Evolutionary conservation across 2,329 filamentous ascomycete genomes (phyloP), one percentile per base, ranked within the genome.

Genomic region (Alternaria infectoria): DNA sequence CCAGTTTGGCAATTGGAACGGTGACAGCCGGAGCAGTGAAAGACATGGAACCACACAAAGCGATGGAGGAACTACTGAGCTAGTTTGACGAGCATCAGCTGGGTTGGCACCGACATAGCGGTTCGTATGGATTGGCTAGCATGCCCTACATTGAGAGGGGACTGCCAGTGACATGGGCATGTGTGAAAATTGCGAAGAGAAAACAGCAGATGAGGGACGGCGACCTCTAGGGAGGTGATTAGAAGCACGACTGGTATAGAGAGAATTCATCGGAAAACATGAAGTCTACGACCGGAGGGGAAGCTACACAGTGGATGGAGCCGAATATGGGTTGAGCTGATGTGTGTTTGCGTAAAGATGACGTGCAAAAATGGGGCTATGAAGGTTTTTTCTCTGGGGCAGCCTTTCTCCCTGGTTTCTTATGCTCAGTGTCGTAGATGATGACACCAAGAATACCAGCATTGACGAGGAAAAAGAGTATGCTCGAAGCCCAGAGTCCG

Each of bases 361-460:
- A 8, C 9, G 19, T 12, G 3, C 13, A 10, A 40, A 40, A 17
- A 36, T n/a, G 49, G 7, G 9, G 19, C 10, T 52, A 62, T 17
- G n/a, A 45, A 25, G 11, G 13, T 23, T 25, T 50, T 21, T 62
- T 62, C 5, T 10, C 55, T 6, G 19, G 17, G 25, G 30, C 25
- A 15, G 36, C n/a, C 9, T 32, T 23, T 6, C 11, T 25, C 3
- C 19, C 19, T 21, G 21, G 28, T 25, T 15, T 21, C 10, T 40
- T 62, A 19, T 54, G 50, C 23, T 64, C 74, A 6, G 72, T 71
- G 79, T 98, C 96, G 2, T 78, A 77, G 7, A 97, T 86, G 46
- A 98, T 89, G 50, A 96, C 83, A 0, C 92, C 92, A 43, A 99
- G 77, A 58, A 98, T 92, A 89, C 93, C 96, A 70, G 89, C 90